Conservation (phyloP, 2,329 filamentous ascomycete species). For the Pestalotiopsis sp. region DNA sequence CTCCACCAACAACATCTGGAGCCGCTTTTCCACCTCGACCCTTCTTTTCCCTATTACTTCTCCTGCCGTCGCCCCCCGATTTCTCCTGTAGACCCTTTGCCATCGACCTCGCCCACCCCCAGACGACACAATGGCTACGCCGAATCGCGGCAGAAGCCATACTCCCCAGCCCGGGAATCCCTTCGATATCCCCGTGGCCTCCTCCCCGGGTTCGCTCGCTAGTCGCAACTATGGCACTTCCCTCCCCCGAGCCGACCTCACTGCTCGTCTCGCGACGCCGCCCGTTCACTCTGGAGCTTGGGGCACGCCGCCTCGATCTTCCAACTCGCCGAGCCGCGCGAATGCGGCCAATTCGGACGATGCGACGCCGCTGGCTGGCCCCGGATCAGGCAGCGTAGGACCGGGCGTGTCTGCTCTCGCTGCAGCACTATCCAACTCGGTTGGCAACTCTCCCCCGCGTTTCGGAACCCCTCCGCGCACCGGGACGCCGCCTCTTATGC, state of each 20-base stretch:
- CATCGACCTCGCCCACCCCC: background rate
- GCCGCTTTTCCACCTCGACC: background rate
- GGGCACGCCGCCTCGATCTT: conserved; percentile 50
- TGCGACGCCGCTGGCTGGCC: conserved; percentile 67
- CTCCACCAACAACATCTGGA: conserved; percentile 10
- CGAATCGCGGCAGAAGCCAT: conserved; percentile 40
- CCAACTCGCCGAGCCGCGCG: conserved; percentile 50
- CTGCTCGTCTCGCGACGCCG: conserved; percentile 63
- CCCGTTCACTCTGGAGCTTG: conserved; percentile 47
- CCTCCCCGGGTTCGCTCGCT: conserved; percentile 50
- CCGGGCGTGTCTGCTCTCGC: conserved; percentile 88
- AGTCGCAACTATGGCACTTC: conserved; percentile 53
- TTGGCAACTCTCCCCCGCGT: conserved; percentile 70
- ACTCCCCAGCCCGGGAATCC: conserved; percentile 35
- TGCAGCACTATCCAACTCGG: conserved; percentile 77
- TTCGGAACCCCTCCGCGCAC: conserved; percentile 60
- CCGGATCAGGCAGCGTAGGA: conserved; percentile 67
- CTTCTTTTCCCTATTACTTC: background rate
- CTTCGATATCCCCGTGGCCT: conserved; percentile 43
- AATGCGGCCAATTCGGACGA: conserved; percentile 42
- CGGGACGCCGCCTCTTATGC: conserved; percentile 44
- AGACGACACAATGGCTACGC: conserved; percentile 31
- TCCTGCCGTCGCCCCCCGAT: background rate
- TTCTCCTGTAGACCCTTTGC: background rate
- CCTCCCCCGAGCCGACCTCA: conserved; percentile 60